phyloP scores from a whole-genome alignment of 345 rosid species.

The Alliaria petiolata region DNA sequence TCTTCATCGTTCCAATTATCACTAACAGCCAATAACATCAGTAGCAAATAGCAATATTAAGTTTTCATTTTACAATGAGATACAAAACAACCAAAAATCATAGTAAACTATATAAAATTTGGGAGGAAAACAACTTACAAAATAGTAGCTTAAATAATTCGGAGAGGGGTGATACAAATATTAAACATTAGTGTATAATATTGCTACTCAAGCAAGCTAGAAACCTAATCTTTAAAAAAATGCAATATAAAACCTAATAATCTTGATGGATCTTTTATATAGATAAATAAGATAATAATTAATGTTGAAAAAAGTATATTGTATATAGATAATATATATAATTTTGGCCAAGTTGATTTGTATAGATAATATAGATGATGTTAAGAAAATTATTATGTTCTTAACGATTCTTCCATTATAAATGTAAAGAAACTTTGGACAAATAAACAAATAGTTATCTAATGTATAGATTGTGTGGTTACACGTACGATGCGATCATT shows the following conservation, averaged over 20 bases:
- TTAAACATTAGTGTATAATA: neutral
- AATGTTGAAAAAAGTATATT: neutral
- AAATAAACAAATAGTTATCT: neutral
- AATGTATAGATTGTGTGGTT: conserved; percentile 28
- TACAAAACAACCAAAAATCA: neutral
- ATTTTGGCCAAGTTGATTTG: conserved; percentile 20
- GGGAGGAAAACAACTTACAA: too few relatives aligned
- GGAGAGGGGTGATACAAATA: neutral
- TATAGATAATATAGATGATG: conserved; percentile 13
- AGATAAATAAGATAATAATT: neutral
- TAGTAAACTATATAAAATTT: neutral
- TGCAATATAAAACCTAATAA: neutral
- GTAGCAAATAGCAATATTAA: neutral
- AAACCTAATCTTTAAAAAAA: neutral
- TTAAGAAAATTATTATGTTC: conserved; percentile 17
- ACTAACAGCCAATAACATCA: conserved; percentile 9
- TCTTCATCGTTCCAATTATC: neutral
- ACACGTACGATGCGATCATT: conserved; percentile 31
- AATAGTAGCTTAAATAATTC: neutral
- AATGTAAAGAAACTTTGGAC: conserved; percentile 14
- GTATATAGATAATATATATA: conserved; percentile 4
- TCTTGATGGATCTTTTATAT: neutral
- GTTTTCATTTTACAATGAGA: neutral
- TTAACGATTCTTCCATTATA: conserved; percentile 27
- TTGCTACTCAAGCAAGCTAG: neutral